Base-by-base conservation (phyloP, 2,329 filamentous ascomycete species). In the Ophiostoma montium region DNA sequence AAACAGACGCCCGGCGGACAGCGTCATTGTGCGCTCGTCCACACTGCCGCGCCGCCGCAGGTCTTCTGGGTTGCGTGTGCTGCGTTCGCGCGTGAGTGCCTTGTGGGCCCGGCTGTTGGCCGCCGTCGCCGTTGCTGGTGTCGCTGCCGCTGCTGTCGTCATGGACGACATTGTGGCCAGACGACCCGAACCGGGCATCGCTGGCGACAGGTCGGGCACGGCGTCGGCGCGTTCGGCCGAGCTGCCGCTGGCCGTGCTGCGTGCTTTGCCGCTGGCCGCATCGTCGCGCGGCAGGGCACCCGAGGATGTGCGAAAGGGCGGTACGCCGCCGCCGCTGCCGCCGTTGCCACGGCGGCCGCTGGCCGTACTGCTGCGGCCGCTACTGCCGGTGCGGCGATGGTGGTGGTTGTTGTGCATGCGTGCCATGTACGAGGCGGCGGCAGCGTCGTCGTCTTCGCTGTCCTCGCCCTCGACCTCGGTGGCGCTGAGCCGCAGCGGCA, bases 381-480 rank as follows among this genome's bases (percentile, higher is more conserved):
- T 88, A 62, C 83, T 88, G 42, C 83, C 82, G 19, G 78, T 84
- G 55, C 84, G 72, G 54, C 78, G 78, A 65, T 89, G 84, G 55
- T 80, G 71, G 65, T 73, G 58, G 52, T 18, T 8, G 43, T 80
- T 71, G 65, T 73, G 58, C 52, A 18, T 8, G 43, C 43, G 42
- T 10, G 15, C 42, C 30, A 32, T 33, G 16, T 19, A 32, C n/a
- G n/a, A n/a, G n/a, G n/a, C n/a, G n/a, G n/a, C n/a, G 11, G 23
- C 42, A 5, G n/a, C 67, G 38, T 83, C 80, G 45, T 86, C 84
- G 41, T 86, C 82, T 47, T 87, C 85, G 61, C 82, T 86, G 58
- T 89, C 86, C 56, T 82, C 88, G 56, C 86, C 87, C 59, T 94
- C 88, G 13, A 96, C 86, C 64, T 98, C 92, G 46, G 86, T 94